These are phyloP conservation scores for Dipodascopsis uninucleata DNA, from an alignment of 805 yeast genomes.

Conservation along the genomic window DNA sequence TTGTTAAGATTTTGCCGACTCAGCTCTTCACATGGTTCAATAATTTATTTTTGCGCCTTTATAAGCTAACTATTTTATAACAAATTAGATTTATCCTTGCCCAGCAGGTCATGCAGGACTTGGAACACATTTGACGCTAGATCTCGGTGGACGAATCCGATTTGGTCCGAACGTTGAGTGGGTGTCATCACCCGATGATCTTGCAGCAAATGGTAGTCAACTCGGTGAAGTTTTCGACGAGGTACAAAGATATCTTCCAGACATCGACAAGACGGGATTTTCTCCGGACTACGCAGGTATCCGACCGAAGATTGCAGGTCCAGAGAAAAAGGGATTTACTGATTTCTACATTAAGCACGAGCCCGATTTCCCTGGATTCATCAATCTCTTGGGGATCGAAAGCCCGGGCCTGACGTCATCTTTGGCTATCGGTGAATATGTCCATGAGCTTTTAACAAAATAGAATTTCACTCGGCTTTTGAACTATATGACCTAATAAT, in stretches of 20 bases:
- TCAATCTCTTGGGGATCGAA: constrained; percentile 78
- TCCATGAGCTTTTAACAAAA: constrained; percentile 36
- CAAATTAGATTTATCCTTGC: constrained; percentile 65
- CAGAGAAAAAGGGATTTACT: constrained; percentile 48
- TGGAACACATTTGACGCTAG: constrained; percentile 85
- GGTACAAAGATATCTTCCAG: constrained; percentile 61
- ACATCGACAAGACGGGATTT: constrained; percentile 49
- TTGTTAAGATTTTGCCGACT: too few species aligned
- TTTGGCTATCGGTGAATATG: constrained; percentile 78
- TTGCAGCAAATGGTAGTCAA: constrained; percentile 39
- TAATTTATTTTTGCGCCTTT: too few species aligned
- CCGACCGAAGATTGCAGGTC: constrained; percentile 66
- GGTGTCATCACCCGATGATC: constrained; percentile 42
- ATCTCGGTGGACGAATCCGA: constrained; percentile 69
- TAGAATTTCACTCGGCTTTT: not conserved
- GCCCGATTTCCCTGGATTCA: constrained; percentile 69
- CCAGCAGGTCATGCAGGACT: constrained; percentile 68
- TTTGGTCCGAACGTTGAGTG: constrained; percentile 92
- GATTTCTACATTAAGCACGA: constrained; percentile 75
- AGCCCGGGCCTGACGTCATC: constrained; percentile 75
- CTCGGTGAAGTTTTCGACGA: constrained; percentile 55
- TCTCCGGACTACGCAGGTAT: constrained; percentile 75
- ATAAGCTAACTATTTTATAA: too few species aligned
- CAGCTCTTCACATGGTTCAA: too few species aligned
- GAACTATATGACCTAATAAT: too few species aligned